These are phyloP conservation scores for Tylopilus subfusipes DNA, from an alignment of 768 basidiomycete genomes.

Conservation along the genomic window DNA sequence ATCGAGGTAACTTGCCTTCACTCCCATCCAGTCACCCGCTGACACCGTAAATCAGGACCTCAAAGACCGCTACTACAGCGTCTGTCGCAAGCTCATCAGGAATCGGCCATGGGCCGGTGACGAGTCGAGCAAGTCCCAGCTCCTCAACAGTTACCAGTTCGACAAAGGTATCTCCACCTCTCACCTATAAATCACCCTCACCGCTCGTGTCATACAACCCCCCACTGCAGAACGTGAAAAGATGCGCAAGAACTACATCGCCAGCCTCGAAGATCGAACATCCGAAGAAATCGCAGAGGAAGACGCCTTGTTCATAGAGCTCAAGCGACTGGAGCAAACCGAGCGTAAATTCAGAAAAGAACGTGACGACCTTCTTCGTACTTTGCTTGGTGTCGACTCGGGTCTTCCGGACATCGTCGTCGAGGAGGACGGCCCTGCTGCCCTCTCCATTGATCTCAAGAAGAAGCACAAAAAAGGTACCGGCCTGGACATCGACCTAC, in stretches of 20 bases:
- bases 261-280: constrained; percentile 84
- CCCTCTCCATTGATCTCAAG: constrained; percentile 42
- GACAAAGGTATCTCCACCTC: constrained; percentile 67
- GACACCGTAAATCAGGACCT: constrained; percentile 50
- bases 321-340: constrained; percentile 92
- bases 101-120: constrained; percentile 85
- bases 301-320: constrained; percentile 89
- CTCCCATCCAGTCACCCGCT: background rate
- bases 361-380: constrained; percentile 81
- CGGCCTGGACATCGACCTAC: constrained; percentile 32
- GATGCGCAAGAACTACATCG: constrained; percentile 83
- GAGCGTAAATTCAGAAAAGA: constrained; percentile 86
- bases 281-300: constrained; percentile 90
- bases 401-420: constrained; percentile 70
- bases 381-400: constrained; percentile 81
- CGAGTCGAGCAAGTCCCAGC: constrained; percentile 60
- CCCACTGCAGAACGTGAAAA: constrained; percentile 70
- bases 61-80: constrained; percentile 91
- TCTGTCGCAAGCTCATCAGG: constrained; percentile 83
- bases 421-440: constrained; percentile 56
- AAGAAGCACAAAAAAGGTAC: constrained; percentile 53
- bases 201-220: background rate
- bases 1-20: constrained; percentile 55
- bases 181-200: too few relatives aligned
- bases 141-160: constrained; percentile 73